Base-by-base conservation (phyloP, 2,329 filamentous ascomycete species). In the Corynespora cassiicola region DNA sequence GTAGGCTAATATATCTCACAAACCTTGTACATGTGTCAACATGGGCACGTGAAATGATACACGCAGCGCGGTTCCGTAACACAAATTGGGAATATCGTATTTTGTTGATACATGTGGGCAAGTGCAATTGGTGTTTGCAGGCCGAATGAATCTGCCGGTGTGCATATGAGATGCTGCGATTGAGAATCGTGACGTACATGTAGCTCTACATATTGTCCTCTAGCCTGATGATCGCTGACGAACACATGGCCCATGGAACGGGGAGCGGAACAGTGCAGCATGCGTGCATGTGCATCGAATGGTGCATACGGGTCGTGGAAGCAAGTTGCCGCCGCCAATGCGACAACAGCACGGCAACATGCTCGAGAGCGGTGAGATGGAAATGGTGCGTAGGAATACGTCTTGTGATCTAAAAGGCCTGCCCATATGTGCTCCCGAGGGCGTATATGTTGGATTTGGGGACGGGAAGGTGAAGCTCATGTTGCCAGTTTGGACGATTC, bases 201-300 rank as follows among this genome's bases (percentile, higher is more conserved):
- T n/a, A 31, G 17, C 28, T 18, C n/a, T 10, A 6, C 28, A 12
- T 10, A 17, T 12, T 8, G 14, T 6, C 17, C 16, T 31, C 29
- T 10, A 17, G 7, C 29, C 10, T 9, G 23, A 26, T 11, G 23
- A 28, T 36, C 36, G 17, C 31, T 20, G 22, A 18, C 15, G 26
- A 35, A 36, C 28, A 23, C 20, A 31, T 30, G 18, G 27, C 22
- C 37, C 38, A 34, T 36, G 47, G 42, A 25, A 33, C 31, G 33
- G 42, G 45, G 39, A 44, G 18, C 45, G 39, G 45, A 44, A 34
- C 25, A 33, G 16, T 44, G 39, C 41, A 40, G 38, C 28, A 14
- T 24, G 39, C 39, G 29, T 36, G 28, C 37, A 31, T 27, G 18
- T 21, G 34, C 41, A 36, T 34, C 38, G 16, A 35, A 31, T 35